phyloP scores from a whole-genome alignment of 108 stramenopile species.

The Skeletonema potamos region DNA sequence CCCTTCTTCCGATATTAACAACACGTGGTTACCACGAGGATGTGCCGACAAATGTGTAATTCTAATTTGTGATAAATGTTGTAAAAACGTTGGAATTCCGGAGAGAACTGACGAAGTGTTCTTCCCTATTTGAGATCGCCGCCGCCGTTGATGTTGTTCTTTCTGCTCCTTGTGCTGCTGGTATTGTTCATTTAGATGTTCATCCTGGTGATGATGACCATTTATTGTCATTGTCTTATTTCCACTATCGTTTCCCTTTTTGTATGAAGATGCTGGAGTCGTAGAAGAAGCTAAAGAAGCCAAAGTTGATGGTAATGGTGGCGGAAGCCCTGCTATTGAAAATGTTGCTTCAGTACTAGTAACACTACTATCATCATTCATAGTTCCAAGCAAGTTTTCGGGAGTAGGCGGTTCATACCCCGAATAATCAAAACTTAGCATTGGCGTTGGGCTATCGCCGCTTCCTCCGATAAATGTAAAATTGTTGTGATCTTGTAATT shows the following conservation, averaged over 20 bases:
- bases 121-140: not conserved
- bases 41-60: slow-evolving; percentile 74
- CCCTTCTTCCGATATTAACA: slow-evolving; percentile 76
- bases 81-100: slow-evolving; percentile 75
- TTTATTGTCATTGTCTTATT: not conserved
- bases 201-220: not conserved
- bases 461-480: not conserved
- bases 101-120: slow-evolving; percentile 34
- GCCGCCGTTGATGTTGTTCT: not conserved
- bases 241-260: not conserved
- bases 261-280: too few relatives aligned
- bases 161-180: not conserved
- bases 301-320: not conserved
- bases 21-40: slow-evolving; percentile 76
- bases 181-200: not conserved
- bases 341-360: not conserved
- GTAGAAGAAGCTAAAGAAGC: too few relatives aligned
- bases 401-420: slow-evolving; percentile 42
- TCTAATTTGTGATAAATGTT: slow-evolving; percentile 64
- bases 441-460: slow-evolving; percentile 29
- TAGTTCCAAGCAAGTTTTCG: slow-evolving; percentile 8
- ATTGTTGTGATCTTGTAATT: not conserved
- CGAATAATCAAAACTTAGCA: slow-evolving; percentile 43
- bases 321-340: not conserved
- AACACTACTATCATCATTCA: not conserved